Evolutionary conservation across 768 basidiomycete species (phyloP).

Genomic region (Suillus weaverae): DNA sequence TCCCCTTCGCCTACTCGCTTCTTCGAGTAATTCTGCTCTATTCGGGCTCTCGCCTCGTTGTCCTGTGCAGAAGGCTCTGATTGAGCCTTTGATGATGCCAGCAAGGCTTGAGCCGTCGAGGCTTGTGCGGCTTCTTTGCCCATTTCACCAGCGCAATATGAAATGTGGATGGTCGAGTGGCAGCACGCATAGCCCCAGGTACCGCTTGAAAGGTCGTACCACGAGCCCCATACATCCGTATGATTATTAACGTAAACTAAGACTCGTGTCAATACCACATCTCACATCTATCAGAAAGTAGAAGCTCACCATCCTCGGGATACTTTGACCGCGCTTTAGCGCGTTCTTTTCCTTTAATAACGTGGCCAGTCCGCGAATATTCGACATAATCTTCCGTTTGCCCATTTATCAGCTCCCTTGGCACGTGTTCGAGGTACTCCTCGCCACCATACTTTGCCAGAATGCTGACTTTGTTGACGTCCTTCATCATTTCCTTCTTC

Average conservation of each 20-base stretch:
- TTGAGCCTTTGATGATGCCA: constrained; percentile 41
- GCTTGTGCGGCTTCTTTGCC: constrained; percentile 78
- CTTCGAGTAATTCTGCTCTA: constrained; percentile 77
- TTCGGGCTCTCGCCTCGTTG: constrained; percentile 34
- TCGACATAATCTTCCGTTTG: constrained; percentile 98
- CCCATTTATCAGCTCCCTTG: constrained; percentile 89
- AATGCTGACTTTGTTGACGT: constrained; percentile 85
- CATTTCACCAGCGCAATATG: constrained; percentile 88
- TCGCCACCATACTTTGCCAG: constrained; percentile 93
- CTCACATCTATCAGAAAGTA: constrained; percentile 1
- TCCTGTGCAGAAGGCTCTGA: constrained; percentile 33
- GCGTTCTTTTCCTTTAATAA: constrained; percentile 89
- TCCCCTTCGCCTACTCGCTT: constrained; percentile 82
- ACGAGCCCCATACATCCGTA: constrained; percentile 96
- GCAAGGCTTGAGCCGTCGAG: constrained; percentile 70
- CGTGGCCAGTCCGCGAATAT: constrained; percentile 88
- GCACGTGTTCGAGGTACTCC: constrained; percentile 85
- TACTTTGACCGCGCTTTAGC: constrained; percentile 91
- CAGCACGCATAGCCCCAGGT: constrained; percentile 96
- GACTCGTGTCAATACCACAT: constrained; percentile 10
- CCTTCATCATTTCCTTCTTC: constrained; percentile 91
- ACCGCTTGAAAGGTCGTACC: constrained; percentile 69
- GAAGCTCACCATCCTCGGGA: constrained; percentile 84
- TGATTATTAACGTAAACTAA: constrained; percentile 91
- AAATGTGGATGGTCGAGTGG: constrained; percentile 80